Evolutionary conservation across 2,329 filamentous ascomycete genomes (phyloP).

Genomic region (Talaromyces sp.): DNA sequence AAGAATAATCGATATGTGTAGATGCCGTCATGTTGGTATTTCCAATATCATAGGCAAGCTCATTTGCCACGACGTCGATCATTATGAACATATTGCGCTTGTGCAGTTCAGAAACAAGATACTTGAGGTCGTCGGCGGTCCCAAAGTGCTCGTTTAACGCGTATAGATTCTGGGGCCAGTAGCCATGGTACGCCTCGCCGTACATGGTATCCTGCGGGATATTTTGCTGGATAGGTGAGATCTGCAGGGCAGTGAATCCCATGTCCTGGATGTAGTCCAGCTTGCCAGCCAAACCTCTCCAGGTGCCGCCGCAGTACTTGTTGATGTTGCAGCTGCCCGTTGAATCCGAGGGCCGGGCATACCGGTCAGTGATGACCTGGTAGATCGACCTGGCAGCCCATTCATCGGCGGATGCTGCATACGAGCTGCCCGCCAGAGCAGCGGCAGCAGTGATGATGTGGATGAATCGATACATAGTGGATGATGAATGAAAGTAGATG

Average conservation of each 20-base stretch:
- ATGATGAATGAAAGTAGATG: background rate
- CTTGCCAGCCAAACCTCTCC: conserved; percentile 38
- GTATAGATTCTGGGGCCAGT: conserved; percentile 43
- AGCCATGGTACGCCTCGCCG: conserved; percentile 41
- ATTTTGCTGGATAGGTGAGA: conserved; percentile 32
- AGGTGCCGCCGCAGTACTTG: conserved; percentile 44
- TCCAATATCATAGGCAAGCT: conserved; percentile 24
- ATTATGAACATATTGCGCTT: conserved; percentile 42
- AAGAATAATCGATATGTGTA: conserved; percentile 15
- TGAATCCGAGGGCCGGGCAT: conserved; percentile 26
- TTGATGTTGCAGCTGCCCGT: conserved; percentile 15
- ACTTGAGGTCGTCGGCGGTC: conserved; percentile 37
- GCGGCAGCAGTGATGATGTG: background rate
- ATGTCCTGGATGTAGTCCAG: conserved; percentile 44
- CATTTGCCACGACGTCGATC: conserved; percentile 46
- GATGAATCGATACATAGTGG: background rate
- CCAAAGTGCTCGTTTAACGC: conserved; percentile 43
- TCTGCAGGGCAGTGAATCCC: conserved; percentile 42
- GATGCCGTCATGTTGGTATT: conserved; percentile 6
- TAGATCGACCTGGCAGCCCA: conserved; percentile 38
- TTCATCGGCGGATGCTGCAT: conserved; percentile 16
- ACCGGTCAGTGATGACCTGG: conserved; percentile 37
- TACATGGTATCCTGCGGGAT: conserved; percentile 26
- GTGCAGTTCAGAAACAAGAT: conserved; percentile 38
- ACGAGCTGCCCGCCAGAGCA: background rate